Evolutionary conservation across 2,329 filamentous ascomycete species (phyloP).

Genomic region (Knufia fluminis): DNA sequence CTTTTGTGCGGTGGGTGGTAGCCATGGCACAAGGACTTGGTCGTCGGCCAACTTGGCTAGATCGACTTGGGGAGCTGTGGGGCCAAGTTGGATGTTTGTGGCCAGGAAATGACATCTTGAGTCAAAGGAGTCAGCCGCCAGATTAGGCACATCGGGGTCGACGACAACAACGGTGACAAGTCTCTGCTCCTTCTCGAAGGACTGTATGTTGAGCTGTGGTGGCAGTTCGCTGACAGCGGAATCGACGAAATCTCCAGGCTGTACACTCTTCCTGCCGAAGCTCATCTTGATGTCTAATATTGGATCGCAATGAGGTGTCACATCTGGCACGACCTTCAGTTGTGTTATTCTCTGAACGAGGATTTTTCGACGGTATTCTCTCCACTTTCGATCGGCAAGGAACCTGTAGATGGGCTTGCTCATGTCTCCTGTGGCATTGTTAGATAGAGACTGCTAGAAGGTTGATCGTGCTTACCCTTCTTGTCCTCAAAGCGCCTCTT

Average conservation of each 20-base stretch:
- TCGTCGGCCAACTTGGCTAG: conserved; percentile 52
- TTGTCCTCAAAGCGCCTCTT: conserved; percentile 94
- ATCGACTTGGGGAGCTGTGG: conserved; percentile 53
- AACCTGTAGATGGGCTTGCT: conserved; percentile 90
- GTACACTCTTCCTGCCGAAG: conserved; percentile 61
- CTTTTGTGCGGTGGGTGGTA: conserved; percentile 79
- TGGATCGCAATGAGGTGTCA: conserved; percentile 71
- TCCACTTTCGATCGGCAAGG: conserved; percentile 82
- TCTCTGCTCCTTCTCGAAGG: conserved; percentile 72
- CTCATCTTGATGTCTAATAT: conserved; percentile 70
- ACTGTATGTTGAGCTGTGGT: conserved; percentile 71
- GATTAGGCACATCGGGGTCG: conserved; percentile 80
- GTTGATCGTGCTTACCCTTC: conserved; percentile 50
- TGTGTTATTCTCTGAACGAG: conserved; percentile 78
- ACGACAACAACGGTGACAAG: conserved; percentile 77
- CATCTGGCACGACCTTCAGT: conserved; percentile 78
- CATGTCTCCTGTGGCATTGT: conserved; percentile 64
- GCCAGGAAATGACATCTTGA: conserved; percentile 84
- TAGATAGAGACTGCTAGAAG: conserved; percentile 16
- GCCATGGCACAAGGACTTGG: conserved; percentile 69
- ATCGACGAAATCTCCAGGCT: conserved; percentile 70
- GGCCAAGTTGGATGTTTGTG: conserved; percentile 58
- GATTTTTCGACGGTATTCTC: conserved; percentile 66
- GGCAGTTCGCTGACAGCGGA: conserved; percentile 62
- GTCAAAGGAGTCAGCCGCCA: conserved; percentile 64